phyloP scores from a whole-genome alignment of 495 filamentous ascomycete species.

The Sordaria brevicollis region DNA sequence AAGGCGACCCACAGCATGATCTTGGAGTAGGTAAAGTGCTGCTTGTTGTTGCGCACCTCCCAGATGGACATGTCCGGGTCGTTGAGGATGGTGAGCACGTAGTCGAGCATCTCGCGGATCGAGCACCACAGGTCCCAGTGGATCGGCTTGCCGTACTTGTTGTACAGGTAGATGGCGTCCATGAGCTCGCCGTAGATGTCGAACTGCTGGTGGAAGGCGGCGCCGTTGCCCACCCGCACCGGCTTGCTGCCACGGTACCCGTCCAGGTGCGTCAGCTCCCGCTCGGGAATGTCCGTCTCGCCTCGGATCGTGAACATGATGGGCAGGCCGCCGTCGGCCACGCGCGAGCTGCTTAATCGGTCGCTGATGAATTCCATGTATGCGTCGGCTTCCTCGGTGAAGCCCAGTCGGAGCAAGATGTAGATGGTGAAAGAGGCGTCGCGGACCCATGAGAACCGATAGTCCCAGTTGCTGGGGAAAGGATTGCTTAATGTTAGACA shows the following conservation, averaged over 20 bases:
- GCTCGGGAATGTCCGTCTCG: conserved; percentile 59
- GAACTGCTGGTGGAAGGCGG: conserved; percentile 61
- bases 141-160: conserved; percentile 66
- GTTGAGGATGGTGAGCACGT: conserved; percentile 42
- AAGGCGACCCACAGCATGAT: conserved; percentile 71
- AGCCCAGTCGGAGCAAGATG: conserved; percentile 62
- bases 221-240: conserved; percentile 66
- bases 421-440: conserved; percentile 69
- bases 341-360: conserved; percentile 42
- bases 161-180: conserved; percentile 67
- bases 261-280: conserved; percentile 53
- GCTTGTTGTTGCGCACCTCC: conserved; percentile 62
- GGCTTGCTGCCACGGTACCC: conserved; percentile 58
- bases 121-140: conserved; percentile 56
- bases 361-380: conserved; percentile 68
- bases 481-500: conserved; percentile 2
- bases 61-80: conserved; percentile 69
- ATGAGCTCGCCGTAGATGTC: conserved; percentile 71
- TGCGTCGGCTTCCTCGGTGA: conserved; percentile 60
- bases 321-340: conserved; percentile 45
- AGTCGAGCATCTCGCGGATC: conserved; percentile 29
- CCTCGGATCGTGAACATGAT: conserved; percentile 72
- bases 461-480: conserved; percentile 58
- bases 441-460: conserved; percentile 64
- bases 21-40: conserved; percentile 65